Evolutionary conservation across 2,329 filamentous ascomycete species (phyloP), one percentile per base, ranked within the genome.

Genomic region (Zymoseptoria passerinii): DNA sequence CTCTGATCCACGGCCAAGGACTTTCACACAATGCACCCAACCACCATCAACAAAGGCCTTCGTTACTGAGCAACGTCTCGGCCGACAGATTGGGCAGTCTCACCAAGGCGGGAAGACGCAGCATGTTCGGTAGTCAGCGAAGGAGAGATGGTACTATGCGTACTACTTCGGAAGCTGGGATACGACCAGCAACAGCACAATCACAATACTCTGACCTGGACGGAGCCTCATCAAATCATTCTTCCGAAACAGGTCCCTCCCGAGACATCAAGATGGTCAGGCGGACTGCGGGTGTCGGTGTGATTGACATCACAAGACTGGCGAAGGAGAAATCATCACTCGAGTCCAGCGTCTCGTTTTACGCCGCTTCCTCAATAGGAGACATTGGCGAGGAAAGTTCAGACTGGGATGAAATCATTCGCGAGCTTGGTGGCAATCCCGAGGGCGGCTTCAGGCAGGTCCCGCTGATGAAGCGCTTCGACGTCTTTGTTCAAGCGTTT

Each of bases 401-500:
- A 51, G 87, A 85, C 13, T 92, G 88, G 81, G 84, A 92, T 61
- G 82, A 85, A 13, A 71, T 95, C 52, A 80, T 96, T 57, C 80
- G 82, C 40, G 85, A 88, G 52, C 74, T 95, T n/a, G 78, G 91
- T 66, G 83, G 86, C 16, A 92, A 85, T 70, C 79, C 83, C 35
- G 86, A 81, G n/a, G 87, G 87, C 6, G 82, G 84, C 44, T 95
- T 89, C 70, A 54, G 64, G 3, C 67, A 64, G n/a, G 64, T 69
- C 2, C 49, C 55, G n/a, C 51, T 60, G 13, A 84, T 90, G 23
- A 90, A 92, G 68, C 83, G 89, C 28, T 76, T 97, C 5, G 88
- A 92, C 64, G 77, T 96, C 1, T 87, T 89, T 60, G 76, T 96
- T 13, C 88, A 87, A 65, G 81, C 88, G 1, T 96, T 96, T 71